Percentiles rank a stretch among this genome's conserved stretches.
These are phyloP conservation scores for Neurospora sp. DNA, from an alignment of 495 filamentous ascomycete species.

Conservation along the genomic window DNA sequence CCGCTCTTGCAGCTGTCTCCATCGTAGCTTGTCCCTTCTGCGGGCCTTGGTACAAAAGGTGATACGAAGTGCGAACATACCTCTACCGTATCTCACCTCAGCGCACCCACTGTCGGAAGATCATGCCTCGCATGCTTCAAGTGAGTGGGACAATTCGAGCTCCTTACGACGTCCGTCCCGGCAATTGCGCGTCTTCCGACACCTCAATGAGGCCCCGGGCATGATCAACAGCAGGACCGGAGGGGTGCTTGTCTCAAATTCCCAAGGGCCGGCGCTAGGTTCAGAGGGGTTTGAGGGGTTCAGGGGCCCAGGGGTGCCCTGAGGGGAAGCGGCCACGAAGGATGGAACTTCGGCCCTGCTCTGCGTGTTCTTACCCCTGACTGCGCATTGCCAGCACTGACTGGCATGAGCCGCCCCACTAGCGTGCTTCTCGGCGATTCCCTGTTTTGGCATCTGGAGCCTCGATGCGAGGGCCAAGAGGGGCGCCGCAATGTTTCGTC, in stretches of 20 bases:
- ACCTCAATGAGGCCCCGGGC: neutral
- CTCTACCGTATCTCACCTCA: neutral
- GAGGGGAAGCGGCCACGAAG: neutral
- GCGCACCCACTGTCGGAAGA: neutral
- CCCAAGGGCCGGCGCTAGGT: neutral
- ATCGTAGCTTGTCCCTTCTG: neutral
- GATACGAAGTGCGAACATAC: neutral
- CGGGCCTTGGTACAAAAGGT: neutral
- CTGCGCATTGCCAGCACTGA: neutral
- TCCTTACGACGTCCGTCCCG: neutral
- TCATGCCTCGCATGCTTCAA: neutral
- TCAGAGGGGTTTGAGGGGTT: neutral
- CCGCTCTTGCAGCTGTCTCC: neutral
- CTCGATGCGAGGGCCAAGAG: neutral
- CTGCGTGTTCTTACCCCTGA: neutral
- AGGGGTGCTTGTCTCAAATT: neutral
- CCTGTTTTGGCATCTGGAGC: constrained; percentile 15
- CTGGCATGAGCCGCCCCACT: neutral
- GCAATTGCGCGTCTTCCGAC: neutral
- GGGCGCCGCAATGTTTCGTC: constrained; percentile 13
- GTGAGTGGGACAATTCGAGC: neutral
- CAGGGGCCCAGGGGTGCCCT: neutral
- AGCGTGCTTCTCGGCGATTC: constrained; percentile 8
- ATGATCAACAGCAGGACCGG: neutral
- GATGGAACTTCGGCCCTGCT: neutral